Base-by-base conservation (phyloP, 2,329 filamentous ascomycete species). In the Fusarium austroafricanum region DNA sequence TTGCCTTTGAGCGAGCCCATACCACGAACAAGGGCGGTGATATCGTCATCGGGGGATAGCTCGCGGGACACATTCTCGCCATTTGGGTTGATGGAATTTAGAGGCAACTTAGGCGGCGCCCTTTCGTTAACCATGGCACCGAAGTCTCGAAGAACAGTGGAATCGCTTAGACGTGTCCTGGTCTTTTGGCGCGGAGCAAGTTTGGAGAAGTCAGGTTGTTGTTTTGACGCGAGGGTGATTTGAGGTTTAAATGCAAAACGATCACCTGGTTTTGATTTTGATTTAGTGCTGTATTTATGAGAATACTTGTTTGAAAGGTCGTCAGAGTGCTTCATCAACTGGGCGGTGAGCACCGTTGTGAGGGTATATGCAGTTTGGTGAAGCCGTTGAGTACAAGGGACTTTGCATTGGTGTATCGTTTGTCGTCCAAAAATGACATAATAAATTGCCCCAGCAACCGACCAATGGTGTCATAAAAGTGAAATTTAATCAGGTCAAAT, bases 71-170 rank as follows among this genome's bases (percentile, higher is more conserved):
- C 31, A 46, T 61, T 68, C 23, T 75, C 75, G 55, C 75, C 70
- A 59, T 75, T 78, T 26, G 72, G 72, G n/a, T 73, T 73, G 45
- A 75, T 75, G 18, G 84, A 79, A 72, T 72, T 82, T 73, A 73
- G 75, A 35, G 77, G 82, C 75, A 72, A 79, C 81, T 79, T 84
- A 65, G 78, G 82, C 61, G 75, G 83, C 73, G 72, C 83, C 69
- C 75, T 82, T 78, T 80, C 84, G 73, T 79, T 83, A 70, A 80
- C 84, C 83, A 85, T 85, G 68, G 51, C 70, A 67, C 51, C 53
- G 18, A 73, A 54, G 29, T 68, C 57, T 60, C 51, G 46, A 31
- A 75, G 68, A 29, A 61, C 62, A 28, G 51, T 62, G 17, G 35
- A 67, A 23, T 65, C 39, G 29, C 49, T 26, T 26, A 58, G 55